Evolutionary conservation across 768 basidiomycete species (phyloP), one percentile per base, ranked within the genome.

Genomic region (Lyophyllum decastes): DNA sequence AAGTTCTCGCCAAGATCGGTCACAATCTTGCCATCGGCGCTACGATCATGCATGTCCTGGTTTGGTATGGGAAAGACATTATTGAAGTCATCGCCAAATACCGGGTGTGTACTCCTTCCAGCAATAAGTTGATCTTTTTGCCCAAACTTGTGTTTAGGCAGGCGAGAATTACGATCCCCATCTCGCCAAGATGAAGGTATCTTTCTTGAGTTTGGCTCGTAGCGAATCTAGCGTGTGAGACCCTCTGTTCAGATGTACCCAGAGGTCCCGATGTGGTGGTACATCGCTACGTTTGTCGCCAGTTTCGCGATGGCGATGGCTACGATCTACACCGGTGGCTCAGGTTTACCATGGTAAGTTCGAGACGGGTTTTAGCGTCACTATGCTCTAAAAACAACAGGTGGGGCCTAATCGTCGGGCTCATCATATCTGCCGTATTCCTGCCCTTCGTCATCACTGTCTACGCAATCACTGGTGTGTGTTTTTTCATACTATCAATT

Each of bases 31-130:
- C 75, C 22, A 73, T 77, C 64, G 71, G 81, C 19, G 79, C 82
- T 1, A 83, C 82, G 0, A 70, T 85, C 44, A 81, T 71, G 17
- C 83, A 85, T 59, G 74, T 84, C 17, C 54, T 78, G 8, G 55
- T 85, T 1, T 85, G 83, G 83, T 82, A 85, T 53, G 77, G 75
- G 0, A 74, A 80, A 45, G 81, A 84, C 48, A 72, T 85, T 35
- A 60, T 72, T 27, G 64, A 66, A 4, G 75, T 80, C 40, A 72
- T 81, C 58, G 70, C 66, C 63, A 75, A 72, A 38, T 77, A 80
- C 59, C 70, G 80, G 65, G 76, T 76, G 61, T 6, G 68, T 58
- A 17, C 27, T 48, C n/a, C 6, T 56, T n/a, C n/a, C n/a, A n/a
- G 44, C 27, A 6, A 6, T 11, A 33, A 33, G 41, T 21, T 6